phyloP scores from a whole-genome alignment of 176 grass and related monocot genomes.

The Musa schizocarpa region DNA sequence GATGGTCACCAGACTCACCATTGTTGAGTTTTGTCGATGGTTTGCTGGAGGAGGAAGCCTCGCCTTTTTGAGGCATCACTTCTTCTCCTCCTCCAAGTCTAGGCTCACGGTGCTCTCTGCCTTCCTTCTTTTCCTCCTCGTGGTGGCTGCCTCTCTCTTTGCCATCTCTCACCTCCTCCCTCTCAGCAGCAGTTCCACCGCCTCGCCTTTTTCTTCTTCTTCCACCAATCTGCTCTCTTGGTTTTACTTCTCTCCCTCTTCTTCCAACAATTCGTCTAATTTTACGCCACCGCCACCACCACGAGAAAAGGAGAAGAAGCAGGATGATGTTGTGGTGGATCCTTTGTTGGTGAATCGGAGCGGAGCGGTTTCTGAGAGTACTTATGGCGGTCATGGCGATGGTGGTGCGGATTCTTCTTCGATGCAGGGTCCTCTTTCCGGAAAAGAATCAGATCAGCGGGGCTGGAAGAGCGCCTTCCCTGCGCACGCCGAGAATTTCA shows the following conservation, averaged over 20 bases:
- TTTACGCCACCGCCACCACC: neutral
- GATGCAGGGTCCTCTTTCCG: neutral
- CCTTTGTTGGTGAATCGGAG: neutral
- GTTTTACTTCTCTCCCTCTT: slow-evolving; percentile 3
- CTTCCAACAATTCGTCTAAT: neutral
- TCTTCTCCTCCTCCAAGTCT: neutral
- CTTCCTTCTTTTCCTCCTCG: slow-evolving; percentile 16
- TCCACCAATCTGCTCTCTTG: slow-evolving; percentile 8
- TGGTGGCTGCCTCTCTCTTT: slow-evolving; percentile 23
- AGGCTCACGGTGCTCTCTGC: slow-evolving; percentile 25
- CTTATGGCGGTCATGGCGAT: neutral
- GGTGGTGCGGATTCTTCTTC: neutral
- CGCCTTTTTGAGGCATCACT: slow-evolving; percentile 4
- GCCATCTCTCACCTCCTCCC: slow-evolving; percentile 14
- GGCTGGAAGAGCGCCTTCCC: neutral
- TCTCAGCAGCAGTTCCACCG: neutral
- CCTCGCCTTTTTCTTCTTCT: slow-evolving; percentile 6
- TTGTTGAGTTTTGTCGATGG: slow-evolving; percentile 12
- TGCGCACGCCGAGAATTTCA: neutral
- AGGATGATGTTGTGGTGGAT: neutral
- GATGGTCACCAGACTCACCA: neutral
- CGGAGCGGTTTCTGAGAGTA: neutral
- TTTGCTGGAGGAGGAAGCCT: slow-evolving; percentile 21
- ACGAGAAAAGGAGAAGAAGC: neutral
- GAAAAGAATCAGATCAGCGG: neutral